phyloP scores from a whole-genome alignment of 768 basidiomycete species.

The Trametes cinnabarina region DNA sequence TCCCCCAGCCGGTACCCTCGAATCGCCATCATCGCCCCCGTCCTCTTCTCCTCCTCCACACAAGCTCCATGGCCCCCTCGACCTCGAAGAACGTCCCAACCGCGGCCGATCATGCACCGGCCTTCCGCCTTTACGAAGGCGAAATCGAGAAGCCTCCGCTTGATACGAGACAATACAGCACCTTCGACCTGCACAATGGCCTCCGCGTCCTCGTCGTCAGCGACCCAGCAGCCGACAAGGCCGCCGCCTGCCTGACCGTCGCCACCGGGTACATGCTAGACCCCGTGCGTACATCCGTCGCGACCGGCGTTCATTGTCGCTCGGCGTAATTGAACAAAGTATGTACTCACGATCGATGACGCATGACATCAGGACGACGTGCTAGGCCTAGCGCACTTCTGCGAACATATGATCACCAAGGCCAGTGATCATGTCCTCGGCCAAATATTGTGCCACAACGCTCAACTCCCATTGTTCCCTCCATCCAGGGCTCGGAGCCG shows the following conservation, averaged over 20 bases:
- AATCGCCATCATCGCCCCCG: neutral
- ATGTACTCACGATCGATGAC: neutral
- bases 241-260: conserved; percentile 49
- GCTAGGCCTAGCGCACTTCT: conserved; percentile 44
- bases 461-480: neutral
- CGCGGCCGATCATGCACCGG: conserved; percentile 10
- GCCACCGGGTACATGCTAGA: conserved; percentile 51
- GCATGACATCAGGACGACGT: conserved; percentile 31
- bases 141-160: conserved; percentile 34
- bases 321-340: neutral
- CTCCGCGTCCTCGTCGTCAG: conserved; percentile 48
- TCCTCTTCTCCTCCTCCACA: neutral
- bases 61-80: conserved; percentile 6
- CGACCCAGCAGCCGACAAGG: conserved; percentile 50
- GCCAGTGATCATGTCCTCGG: conserved; percentile 19
- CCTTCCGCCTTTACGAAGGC: conserved; percentile 27
- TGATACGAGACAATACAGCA: conserved; percentile 41
- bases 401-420: conserved; percentile 52
- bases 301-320: neutral
- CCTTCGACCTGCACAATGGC: conserved; percentile 48
- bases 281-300: conserved; percentile 34
- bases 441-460: neutral
- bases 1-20: conserved; percentile 11
- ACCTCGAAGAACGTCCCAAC: conserved; percentile 9
- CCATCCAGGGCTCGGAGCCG: conserved; percentile 28